Evolutionary conservation across 139 green algal species (phyloP).

Genomic region (Bryopsis sp.): DNA sequence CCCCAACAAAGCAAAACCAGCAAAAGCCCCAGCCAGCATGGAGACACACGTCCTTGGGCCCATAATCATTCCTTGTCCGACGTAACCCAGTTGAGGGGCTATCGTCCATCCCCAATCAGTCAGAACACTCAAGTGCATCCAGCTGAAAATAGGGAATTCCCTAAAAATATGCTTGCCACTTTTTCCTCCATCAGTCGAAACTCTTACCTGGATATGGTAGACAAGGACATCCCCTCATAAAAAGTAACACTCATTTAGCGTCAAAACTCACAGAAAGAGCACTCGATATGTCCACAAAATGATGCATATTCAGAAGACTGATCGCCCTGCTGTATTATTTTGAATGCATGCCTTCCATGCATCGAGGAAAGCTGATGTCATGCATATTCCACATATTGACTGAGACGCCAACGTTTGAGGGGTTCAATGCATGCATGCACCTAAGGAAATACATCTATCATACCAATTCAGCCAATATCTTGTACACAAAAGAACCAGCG

Average conservation of each 20-base stretch:
- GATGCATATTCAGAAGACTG: no score
- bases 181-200: not conserved
- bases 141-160: constrained; percentile 33
- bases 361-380: no score
- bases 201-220: not conserved
- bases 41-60: constrained; percentile 35
- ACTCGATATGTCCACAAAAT: no score
- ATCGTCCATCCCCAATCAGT: constrained; percentile 47
- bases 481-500: constrained; percentile 13
- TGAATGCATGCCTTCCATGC: no score
- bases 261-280: no score
- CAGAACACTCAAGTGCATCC: constrained; percentile 27
- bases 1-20: constrained; percentile 33
- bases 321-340: no score
- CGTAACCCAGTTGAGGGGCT: constrained; percentile 33
- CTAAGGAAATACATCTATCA: no score
- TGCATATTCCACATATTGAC: no score
- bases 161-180: constrained; percentile 7
- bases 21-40: constrained; percentile 42
- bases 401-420: no score
- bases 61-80: constrained; percentile 60
- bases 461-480: constrained; percentile 8
- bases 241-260: no score
- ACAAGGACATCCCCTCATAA: not conserved
- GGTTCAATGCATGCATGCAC: no score